Base-by-base conservation (phyloP, 371 early-diverging fungal species). In the Actinomortierella wolfii region DNA sequence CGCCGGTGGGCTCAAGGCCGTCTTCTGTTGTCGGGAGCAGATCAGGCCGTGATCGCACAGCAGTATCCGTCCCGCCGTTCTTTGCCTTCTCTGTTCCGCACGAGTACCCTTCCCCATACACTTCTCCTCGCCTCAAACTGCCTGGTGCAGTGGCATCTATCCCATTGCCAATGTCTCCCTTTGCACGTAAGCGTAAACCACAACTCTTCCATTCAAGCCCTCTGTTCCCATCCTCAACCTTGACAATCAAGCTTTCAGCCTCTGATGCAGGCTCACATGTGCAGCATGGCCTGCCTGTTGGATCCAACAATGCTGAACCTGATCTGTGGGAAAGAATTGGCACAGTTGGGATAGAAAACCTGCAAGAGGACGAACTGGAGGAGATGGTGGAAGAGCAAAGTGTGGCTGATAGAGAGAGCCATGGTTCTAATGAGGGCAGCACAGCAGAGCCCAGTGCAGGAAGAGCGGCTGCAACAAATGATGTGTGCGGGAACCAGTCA, bases 51-150 rank as follows among this genome's bases (percentile, higher is more conserved):
- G 73, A 71, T 20, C 66, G 73, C 17, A 49, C 58, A 20, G 58
- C 58, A 40, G 59, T 53, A 18, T 47, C 63, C n/a, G 64, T 61
- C 13, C 74, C 74, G n/a, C 74, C 74, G 0, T 67, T 67, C 51
- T 73, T 73, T 59, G 59, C 74, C 25, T 73, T 59, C 47, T 73
- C 74, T 34, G 67, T 73, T 48, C 74, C 74, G n/a, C 74, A 73
- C 47, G 74, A 73, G 50, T 63, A 63, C 56, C 74, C 74, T 3
- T 65, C 73, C 5, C 60, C 67, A 5, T 73, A 73, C 57, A 57
- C 62, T 51, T 59, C 74, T 9, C 74, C 74, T 24, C 63, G 74
- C 40, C 60, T 73, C 8, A 56, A 66, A 20, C 60, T 73, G 39
- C 63, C 74, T 47, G 67, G 74, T 20, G 56, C 74, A 39, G 63